Base-by-base conservation (phyloP, 2,329 filamentous ascomycete species). In the Magnaporthiopsis rhizophila region DNA sequence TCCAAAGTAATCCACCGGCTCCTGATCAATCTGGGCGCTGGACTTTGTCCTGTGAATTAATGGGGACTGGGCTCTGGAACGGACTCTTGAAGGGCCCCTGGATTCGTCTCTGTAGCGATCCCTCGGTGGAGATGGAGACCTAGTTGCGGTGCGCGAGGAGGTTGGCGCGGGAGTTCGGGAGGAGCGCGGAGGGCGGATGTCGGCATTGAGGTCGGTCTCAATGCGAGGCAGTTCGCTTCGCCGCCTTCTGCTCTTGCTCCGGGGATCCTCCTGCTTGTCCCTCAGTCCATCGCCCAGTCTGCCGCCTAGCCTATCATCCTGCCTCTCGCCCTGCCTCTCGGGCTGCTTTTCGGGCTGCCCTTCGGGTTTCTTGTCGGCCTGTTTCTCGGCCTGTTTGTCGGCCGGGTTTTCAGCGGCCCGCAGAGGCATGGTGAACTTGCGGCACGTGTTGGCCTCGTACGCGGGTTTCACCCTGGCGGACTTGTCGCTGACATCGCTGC, bases 381-480 rank as follows among this genome's bases (percentile, higher is more conserved):
- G 24, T 8, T 30, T 18, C 3, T 21, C 15, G 8, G 21, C 63
- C 24, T 72, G 67, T 71, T 76, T 68, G 70, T 72, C 64, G 11
- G 65, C 66, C 58, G 70, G 69, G 21, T 68, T 69, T 64, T 58
- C 62, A 13, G 65, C 62, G 30, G 63, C 65, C 62, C 69, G 71
- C 32, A 65, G 66, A 2, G 68, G 68, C n/a, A 69, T 63, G 3
- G 67, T 69, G 63, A 68, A 79, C 68, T 79, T 80, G 45, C 77
- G 74, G 64, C 74, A 72, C 0, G 77, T 79, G 66, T 81, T 80
- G 59, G 78, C 77, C 45, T 78, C 72, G 61, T 80, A 80, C 12
- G 66, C 65, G n/a, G 60, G 60, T 26, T 28, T 50, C 34, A 24
- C 36, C 36, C n/a, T 68, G 65, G 24, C 65, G 65, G 50, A 68